Evolutionary conservation across 2,329 filamentous ascomycete genomes (phyloP), one percentile per base, ranked within the genome.

Genomic region (Cryphonectria nitschkei): DNA sequence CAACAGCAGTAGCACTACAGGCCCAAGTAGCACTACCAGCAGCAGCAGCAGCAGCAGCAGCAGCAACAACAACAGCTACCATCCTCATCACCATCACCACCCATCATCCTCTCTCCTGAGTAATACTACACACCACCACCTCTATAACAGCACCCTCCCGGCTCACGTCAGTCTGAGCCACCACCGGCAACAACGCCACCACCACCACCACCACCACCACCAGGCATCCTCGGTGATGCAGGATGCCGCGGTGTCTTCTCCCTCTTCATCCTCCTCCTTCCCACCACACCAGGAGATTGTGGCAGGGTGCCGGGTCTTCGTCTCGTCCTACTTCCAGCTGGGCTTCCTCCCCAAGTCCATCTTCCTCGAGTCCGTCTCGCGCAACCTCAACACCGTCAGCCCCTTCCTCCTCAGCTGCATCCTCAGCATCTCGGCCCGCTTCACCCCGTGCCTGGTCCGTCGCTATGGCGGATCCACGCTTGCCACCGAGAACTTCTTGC

Each of bases 291-390:
- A 76, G 3, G 77, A 78, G 60, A 73, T 79, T 13, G 75, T 78
- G 29, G 76, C 77, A 41, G 77, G 76, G 16, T 76, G 75, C 41
- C 76, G 74, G n/a, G 74, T 74, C 7, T 76, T 79, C 32, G 73
- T 76, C 34, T 77, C 75, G 1, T 79, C 75, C 14, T 78, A 77
- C 65, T 79, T 79, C 69, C 77, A 79, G 70, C 75, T 79, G 2
- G 78, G 78, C 11, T 80, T 80, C 69, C 72, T 80, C 16, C 78
- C 79, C 16, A 78, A 79, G 65, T 72, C 75, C 3, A 67, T 79
- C 52, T 80, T 80, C 67, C 73, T 80, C 37, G 76, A 78, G 52
- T 68, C 72, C 32, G 69, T 80, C 11, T 67, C 69, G 22, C 69
- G 73, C 32, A 68, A 74, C 37, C 70, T 65, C 2, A 70, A 72